Evolutionary conservation across 2,329 filamentous ascomycete species (phyloP), one percentile per base, ranked within the genome.

Genomic region (Phoma sp.): DNA sequence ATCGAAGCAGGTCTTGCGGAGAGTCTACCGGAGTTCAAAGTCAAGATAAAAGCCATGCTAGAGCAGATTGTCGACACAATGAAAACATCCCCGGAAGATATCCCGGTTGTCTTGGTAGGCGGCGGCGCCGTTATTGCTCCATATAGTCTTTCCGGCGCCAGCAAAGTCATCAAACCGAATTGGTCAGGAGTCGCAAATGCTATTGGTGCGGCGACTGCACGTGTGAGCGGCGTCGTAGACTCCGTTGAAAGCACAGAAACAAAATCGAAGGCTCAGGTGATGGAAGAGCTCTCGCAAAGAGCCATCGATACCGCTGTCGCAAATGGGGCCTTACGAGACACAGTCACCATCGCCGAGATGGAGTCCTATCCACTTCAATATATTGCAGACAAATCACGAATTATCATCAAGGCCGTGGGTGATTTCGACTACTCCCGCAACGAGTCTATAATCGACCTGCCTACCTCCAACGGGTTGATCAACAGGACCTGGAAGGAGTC

Each of bases 101-200:
- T 86, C 0, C 80, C 83, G 0, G 84, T 88, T 0, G 68, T 88
- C 0, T 79, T 88, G 0, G 86, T 88, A 0, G 86, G 86, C 5
- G 86, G 86, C 0, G 86, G 86, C 3, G 83, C 84, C 1, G 75
- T 87, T 9, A 78, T 88, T 30, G 80, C 82, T 0, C 84, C 84
- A 0, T 75, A 82, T 30, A 68, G 78, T 10, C 74, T 88, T 0
- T 72, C 75, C 22, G 85, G 85, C 2, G 84, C 83, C 10, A 83
- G 80, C 53, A 76, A 72, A 32, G 81, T 87, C 1, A 69, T 85
- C 37, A 84, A 82, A 58, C 83, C 84, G 0, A 73, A 78, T 37
- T 85, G 79, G 75, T 81, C 83, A 2, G 80, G 79, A 3, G 83
- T 87, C 1, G 86, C 86, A 9, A 88, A 88, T 62, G 86, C 86